Evolutionary conservation across 352 stramenopile genomes (phyloP), one percentile per base, ranked within the genome.

Genomic region (Thalassiosira hispida): DNA sequence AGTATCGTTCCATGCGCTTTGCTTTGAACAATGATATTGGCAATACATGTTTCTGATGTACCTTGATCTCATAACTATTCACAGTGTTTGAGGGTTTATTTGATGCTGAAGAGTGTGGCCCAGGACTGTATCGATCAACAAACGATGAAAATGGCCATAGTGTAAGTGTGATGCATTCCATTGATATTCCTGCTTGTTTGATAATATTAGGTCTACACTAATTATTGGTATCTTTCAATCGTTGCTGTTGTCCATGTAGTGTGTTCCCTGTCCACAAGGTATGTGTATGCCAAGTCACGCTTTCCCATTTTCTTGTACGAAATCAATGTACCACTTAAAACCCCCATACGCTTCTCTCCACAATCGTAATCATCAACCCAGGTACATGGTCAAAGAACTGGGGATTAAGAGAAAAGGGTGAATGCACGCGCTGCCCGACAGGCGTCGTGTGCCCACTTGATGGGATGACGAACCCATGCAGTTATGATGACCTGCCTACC

Each of bases 311-410:
- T 38, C 35, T 57, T 64, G 33, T 51, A 64, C 14, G 25, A 14
- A 33, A 23, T 9, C 16, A 6, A 22, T 61, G 1, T n/a, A 9
- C 25, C n/a, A n/a, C 16, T 49, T 4, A 57, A 57, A 31, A 31
- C 23, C 23, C 31, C 3, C 31, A 38, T 38, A 8, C 8, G 3
- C 31, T 4, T 53, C 16, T 11, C 16, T 52, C 53, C 5, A 62
- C 25, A 35, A 40, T n/a, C 4, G 51, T 98, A 95, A 69, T 29
- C 16, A 6, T 35, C n/a, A 31, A 35, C 8, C 29, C 46, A 53
- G 97, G 97, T 4, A 98, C 95, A 9, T 99, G 97, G 97, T 98
- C 94, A 14, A 98, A 98, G 85, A 98, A 99, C 85, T 99, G 96
- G 96, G 95, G 98, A 55, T 83, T 99, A 1, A 92, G 96, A 55